Percentiles rank a stretch among this genome's conserved stretches.
Evolutionary conservation across 31 red algal genomes (phyloP).

Genomic region (Pterothamnion heteromorphum): DNA sequence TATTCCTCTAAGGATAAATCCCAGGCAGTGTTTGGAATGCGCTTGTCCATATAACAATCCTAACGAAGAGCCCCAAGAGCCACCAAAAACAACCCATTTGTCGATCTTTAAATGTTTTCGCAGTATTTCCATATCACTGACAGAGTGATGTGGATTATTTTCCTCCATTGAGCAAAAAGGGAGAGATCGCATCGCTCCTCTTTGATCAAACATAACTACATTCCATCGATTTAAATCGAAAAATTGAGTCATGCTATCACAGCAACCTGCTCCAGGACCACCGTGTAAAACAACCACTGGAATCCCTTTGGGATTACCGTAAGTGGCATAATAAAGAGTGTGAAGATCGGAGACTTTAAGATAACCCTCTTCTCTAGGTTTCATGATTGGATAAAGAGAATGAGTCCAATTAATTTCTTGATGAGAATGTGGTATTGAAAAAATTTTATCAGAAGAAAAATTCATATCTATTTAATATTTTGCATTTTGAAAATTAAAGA

Average conservation of each 20-base stretch:
- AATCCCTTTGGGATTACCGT: constrained; percentile 64
- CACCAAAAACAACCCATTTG: constrained; percentile 70
- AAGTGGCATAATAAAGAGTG: constrained; percentile 65
- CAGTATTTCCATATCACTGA: constrained; percentile 66
- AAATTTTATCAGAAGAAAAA: no score
- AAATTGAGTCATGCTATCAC: background rate
- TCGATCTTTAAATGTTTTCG: constrained; percentile 50
- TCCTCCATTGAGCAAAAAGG: constrained; percentile 60
- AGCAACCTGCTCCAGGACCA: constrained; percentile 63
- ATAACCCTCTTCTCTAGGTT: constrained; percentile 49
- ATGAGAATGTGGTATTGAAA: no score
- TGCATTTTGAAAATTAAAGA: no score
- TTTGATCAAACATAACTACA: constrained; percentile 79
- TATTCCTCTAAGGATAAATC: constrained; percentile 66
- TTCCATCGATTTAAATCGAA: background rate
- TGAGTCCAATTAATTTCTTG: no score
- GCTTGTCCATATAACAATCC: constrained; percentile 61
- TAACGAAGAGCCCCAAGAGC: constrained; percentile 72
- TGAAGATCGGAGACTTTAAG: constrained; percentile 66
- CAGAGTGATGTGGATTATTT: constrained; percentile 67
- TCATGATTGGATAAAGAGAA: constrained; percentile 60
- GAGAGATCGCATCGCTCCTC: constrained; percentile 61
- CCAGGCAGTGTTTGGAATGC: constrained; percentile 58
- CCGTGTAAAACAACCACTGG: constrained; percentile 71
- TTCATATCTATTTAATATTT: no score